These are phyloP conservation scores for Fusarium pininemorale DNA, from an alignment of 2,329 filamentous ascomycete genomes.

Conservation along the genomic window DNA sequence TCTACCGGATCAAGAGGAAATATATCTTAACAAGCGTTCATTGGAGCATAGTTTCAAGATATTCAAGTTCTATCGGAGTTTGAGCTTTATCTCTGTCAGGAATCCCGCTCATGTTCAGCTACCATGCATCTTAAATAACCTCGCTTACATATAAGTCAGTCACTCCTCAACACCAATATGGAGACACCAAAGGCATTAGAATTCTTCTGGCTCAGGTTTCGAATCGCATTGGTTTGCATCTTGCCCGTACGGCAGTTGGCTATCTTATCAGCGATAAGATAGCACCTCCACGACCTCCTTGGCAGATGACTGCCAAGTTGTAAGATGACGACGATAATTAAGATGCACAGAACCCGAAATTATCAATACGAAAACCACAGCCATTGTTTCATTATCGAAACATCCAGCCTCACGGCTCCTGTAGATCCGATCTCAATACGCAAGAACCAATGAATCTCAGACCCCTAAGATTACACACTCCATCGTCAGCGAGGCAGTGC, in stretches of 20 bases:
- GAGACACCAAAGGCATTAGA: not conserved
- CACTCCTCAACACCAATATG: accelerated
- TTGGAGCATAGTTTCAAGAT: not conserved
- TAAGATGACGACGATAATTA: not conserved
- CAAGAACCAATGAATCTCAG: not conserved
- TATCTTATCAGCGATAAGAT: not conserved
- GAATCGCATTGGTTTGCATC: too few species aligned
- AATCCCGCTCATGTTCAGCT: not conserved
- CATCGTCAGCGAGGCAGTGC: not conserved
- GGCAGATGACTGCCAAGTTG: not conserved
- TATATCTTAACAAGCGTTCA: not conserved
- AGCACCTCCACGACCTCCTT: not conserved
- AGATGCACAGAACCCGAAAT: not conserved
- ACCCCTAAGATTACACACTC: not conserved
- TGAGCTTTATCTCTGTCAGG: not conserved
- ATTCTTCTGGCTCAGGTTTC: too few species aligned
- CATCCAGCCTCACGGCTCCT: not conserved
- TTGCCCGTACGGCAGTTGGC: too few species aligned
- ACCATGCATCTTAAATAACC: accelerated
- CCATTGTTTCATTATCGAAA: not conserved
- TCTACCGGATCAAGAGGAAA: not conserved
- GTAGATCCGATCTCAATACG: not conserved
- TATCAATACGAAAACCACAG: not conserved
- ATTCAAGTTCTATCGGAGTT: not conserved
- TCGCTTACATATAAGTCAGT: accelerated